These are phyloP conservation scores for Rhodotorula sp. DNA, from an alignment of 1,284 basidiomycete species.

Conservation along the genomic window DNA sequence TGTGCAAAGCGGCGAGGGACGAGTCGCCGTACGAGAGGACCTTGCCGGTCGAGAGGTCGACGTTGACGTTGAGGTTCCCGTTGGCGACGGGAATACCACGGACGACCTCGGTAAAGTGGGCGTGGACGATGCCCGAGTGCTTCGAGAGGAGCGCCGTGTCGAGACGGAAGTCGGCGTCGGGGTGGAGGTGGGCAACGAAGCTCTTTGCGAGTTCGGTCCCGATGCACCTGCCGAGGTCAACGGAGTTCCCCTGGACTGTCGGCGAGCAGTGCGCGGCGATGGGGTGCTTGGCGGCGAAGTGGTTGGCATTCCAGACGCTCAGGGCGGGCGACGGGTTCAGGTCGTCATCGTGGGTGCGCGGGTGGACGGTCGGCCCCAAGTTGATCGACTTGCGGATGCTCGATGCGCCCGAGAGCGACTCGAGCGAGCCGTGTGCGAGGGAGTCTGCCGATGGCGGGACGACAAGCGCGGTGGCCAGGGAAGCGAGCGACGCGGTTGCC, in stretches of 20 bases:
- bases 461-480: slow-evolving; percentile 2
- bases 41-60: slow-evolving; percentile 64
- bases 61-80: slow-evolving; percentile 59
- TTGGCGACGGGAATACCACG: slow-evolving; percentile 83
- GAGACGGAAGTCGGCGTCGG: slow-evolving; percentile 36
- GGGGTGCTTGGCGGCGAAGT: background rate
- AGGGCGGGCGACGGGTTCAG: slow-evolving; percentile 16
- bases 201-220: slow-evolving; percentile 17
- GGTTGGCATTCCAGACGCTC: slow-evolving; percentile 18
- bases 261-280: slow-evolving; percentile 9
- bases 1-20: slow-evolving; percentile 18
- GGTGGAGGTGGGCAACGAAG: slow-evolving; percentile 32
- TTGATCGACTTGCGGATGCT: slow-evolving; percentile 42
- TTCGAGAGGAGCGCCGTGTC: slow-evolving; percentile 36
- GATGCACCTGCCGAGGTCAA: slow-evolving; percentile 13
- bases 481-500: slow-evolving; percentile 15
- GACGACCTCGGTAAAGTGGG: slow-evolving; percentile 60
- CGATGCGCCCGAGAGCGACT: background rate
- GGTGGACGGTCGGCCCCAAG: slow-evolving; percentile 32
- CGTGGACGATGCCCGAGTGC: slow-evolving; percentile 42
- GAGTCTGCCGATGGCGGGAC: background rate
- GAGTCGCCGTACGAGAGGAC: slow-evolving; percentile 42
- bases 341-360: slow-evolving; percentile 4
- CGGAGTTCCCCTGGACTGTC: background rate
- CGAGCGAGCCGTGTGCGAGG: background rate